These are phyloP conservation scores for Penicillium glabrum DNA, from an alignment of 2,329 filamentous ascomycete species.

Conservation along the genomic window DNA sequence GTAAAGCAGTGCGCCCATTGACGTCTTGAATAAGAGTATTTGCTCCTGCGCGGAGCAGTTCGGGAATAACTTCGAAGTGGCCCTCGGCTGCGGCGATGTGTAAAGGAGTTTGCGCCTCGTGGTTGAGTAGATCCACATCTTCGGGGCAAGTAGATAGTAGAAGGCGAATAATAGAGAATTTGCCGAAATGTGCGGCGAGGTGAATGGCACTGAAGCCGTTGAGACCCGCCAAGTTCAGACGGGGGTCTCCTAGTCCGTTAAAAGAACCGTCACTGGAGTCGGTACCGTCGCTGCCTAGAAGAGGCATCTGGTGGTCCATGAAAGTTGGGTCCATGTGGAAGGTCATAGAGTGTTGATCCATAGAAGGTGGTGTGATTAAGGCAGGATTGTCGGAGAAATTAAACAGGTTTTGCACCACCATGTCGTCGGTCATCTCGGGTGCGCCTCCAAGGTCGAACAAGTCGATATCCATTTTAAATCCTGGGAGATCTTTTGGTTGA, in stretches of 20 bases:
- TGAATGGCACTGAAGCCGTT: slow-evolving; percentile 1
- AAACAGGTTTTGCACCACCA: neutral
- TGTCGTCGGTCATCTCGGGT: neutral
- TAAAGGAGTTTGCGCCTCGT: slow-evolving; percentile 1
- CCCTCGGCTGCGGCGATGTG: neutral
- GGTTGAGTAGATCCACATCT: neutral
- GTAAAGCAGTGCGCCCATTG: neutral
- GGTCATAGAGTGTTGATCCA: neutral
- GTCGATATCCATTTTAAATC: neutral
- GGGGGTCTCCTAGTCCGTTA: neutral
- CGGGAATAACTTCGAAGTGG: neutral
- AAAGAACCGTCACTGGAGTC: neutral
- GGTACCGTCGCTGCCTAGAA: neutral
- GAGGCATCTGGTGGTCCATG: neutral
- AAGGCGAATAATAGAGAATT: neutral
- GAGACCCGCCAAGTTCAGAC: neutral
- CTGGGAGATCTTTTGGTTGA: neutral
- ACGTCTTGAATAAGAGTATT: neutral
- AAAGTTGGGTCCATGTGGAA: neutral
- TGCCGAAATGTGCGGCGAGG: neutral
- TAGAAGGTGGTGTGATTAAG: neutral
- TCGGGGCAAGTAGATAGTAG: neutral
- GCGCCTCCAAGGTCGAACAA: neutral
- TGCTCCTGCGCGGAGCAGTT: neutral
- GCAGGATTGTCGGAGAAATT: neutral